Percentiles rank a stretch among this genome's conserved stretches.
phyloP scores from a whole-genome alignment of 2,329 filamentous ascomycete species.

The Aspergillus brasiliensis region DNA sequence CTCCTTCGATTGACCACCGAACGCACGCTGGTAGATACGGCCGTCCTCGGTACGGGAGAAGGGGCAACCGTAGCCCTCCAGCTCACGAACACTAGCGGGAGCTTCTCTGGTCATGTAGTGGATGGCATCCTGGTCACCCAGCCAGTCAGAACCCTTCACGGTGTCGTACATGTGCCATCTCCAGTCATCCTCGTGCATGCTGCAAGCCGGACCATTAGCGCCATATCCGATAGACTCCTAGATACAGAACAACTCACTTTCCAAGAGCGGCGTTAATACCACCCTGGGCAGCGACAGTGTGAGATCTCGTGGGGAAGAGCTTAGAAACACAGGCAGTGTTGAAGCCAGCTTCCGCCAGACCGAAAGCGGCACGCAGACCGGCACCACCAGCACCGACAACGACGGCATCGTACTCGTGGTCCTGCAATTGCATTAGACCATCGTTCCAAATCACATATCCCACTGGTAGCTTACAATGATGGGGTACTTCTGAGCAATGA shows the following conservation, averaged over 20 bases:
- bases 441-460: neutral
- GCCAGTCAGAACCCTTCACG: conserved; percentile 96
- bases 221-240: conserved; percentile 5
- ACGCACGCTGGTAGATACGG: conserved; percentile 97
- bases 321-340: conserved; percentile 68
- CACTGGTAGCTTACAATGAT: conserved; percentile 72
- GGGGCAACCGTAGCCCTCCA: conserved; percentile 96
- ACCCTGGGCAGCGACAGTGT: conserved; percentile 68
- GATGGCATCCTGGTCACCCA: conserved; percentile 95
- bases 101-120: conserved; percentile 99
- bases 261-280: conserved; percentile 57
- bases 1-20: conserved; percentile 95
- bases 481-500: conserved; percentile 86
- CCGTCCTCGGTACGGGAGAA: conserved; percentile 92
- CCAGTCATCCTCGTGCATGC: conserved; percentile 99
- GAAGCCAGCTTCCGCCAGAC: conserved; percentile 64
- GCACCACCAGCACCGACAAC: conserved; percentile 71
- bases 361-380: conserved; percentile 65
- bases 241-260: conserved; percentile 36
- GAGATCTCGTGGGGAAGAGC: conserved; percentile 64
- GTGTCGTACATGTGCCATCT: conserved; percentile 99
- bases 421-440: conserved; percentile 53
- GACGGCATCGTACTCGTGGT: conserved; percentile 98
- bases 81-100: conserved; percentile 85
- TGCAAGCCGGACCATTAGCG: conserved; percentile 42